These are phyloP conservation scores for Ustilago lituana DNA, from an alignment of 1,284 basidiomycete species.

Conservation along the genomic window DNA sequence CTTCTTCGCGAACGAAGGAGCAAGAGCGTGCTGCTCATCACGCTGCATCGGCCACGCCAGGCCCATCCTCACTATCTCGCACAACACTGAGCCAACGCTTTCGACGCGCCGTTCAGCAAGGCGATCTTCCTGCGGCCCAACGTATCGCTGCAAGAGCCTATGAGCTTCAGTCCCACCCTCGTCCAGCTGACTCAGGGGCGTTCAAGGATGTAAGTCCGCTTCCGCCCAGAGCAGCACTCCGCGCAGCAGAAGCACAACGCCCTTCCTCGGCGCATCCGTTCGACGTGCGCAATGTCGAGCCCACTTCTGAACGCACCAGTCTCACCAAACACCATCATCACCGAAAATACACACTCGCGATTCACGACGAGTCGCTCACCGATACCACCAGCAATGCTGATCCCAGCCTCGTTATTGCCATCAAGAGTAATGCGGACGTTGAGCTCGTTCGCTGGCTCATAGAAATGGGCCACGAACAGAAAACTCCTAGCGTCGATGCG, in stretches of 20 bases:
- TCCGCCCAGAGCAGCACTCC: constrained; percentile 22
- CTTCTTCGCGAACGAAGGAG: not conserved
- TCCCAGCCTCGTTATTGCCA: constrained; percentile 48
- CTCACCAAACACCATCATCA: constrained; percentile 22
- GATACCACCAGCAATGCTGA: constrained; percentile 11
- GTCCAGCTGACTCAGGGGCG: not conserved
- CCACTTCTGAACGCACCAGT: not conserved
- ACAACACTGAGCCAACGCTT: constrained; percentile 55
- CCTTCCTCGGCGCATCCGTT: constrained; percentile 34
- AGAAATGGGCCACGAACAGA: constrained; percentile 57
- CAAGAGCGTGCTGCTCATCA: not conserved
- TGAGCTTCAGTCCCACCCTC: constrained; percentile 18
- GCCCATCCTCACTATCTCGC: constrained; percentile 7
- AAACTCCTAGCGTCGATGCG: constrained; percentile 30
- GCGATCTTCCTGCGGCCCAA: constrained; percentile 43
- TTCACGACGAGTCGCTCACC: constrained; percentile 13
- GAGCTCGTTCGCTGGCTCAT: constrained; percentile 60
- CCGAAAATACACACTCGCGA: constrained; percentile 35
- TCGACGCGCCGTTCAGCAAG: constrained; percentile 46
- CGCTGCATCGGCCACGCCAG: constrained; percentile 2
- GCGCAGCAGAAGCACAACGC: constrained; percentile 35
- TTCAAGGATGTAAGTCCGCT: not conserved
- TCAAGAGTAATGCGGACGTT: constrained; percentile 48
- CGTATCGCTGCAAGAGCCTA: constrained; percentile 37
- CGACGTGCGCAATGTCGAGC: constrained; percentile 44